Percentiles rank a stretch among this genome's conserved stretches.
Evolutionary conservation across 805 yeast species (phyloP).

Genomic region (Kodamaea kakaduensis): DNA sequence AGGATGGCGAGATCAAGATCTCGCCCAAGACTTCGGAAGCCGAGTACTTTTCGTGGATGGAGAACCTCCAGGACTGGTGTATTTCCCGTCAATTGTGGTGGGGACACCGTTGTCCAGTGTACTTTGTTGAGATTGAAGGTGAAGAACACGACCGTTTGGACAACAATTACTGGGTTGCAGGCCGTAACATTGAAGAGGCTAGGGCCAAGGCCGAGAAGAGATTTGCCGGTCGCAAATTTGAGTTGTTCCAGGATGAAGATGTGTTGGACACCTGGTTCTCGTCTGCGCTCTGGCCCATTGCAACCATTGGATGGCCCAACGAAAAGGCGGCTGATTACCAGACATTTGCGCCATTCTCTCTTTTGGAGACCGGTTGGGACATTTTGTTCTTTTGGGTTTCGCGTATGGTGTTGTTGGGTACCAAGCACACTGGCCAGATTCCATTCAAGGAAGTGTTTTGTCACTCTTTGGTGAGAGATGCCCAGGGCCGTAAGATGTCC

Average conservation of each 20-base stretch:
- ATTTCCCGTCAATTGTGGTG: constrained; percentile 88
- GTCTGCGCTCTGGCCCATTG: constrained; percentile 96
- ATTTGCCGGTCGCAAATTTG: constrained; percentile 66
- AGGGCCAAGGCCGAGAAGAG: constrained; percentile 68
- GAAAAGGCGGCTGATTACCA: constrained; percentile 63
- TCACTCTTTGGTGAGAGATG: constrained; percentile 97
- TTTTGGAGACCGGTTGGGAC: constrained; percentile 99
- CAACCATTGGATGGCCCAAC: constrained; percentile 95
- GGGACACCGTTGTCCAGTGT: constrained; percentile 98
- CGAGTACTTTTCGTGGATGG: constrained; percentile 94
- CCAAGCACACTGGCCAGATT: constrained; percentile 83
- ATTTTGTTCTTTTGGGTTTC: constrained; percentile 98
- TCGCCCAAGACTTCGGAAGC: constrained; percentile 86
- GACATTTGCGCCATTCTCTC: constrained; percentile 80
- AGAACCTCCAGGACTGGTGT: constrained; percentile 98
- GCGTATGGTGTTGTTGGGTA: constrained; percentile 89
- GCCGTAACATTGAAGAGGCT: constrained; percentile 81
- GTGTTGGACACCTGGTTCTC: constrained; percentile 99
- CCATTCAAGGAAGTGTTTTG: constrained; percentile 98
- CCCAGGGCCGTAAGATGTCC: constrained; percentile 99
- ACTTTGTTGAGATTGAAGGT: constrained; percentile 80
- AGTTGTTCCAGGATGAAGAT: constrained; percentile 93
- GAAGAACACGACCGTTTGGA: constrained; percentile 53
- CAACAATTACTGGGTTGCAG: constrained; percentile 86
- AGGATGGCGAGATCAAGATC: constrained; percentile 73